Base-by-base conservation (phyloP, 179 eudicot genomes). In the Beta macrorhiza region DNA sequence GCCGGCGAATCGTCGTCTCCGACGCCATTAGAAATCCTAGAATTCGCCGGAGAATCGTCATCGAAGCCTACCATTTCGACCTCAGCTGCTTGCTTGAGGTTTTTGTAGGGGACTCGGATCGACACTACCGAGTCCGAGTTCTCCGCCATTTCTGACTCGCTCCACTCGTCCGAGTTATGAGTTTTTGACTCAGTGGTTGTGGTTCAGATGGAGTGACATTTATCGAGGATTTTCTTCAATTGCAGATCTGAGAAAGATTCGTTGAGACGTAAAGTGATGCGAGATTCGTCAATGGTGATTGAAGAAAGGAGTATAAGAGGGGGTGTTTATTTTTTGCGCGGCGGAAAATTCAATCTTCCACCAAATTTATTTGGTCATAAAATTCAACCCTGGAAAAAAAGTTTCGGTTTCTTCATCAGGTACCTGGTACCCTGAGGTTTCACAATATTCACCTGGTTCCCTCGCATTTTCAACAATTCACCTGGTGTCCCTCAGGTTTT, bases 81-180 rank as follows among this genome's bases (percentile, higher is more conserved):
- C 83, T 90, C 97, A 1, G 85, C 75, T 0, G 49, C 86, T 72
- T 87, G 87, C 72, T 82, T 90, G 44, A 95, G 86, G 83, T 89
- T 86, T 84, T 75, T 79, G 86, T 91, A 94, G 8, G 98, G 97
- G 58, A 94, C 92, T 29, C 91, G 91, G 85, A 90, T 91, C 83
- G 95, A 89, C 13, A 94, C 88, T 12, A 79, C 82, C 51, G 90
- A 75, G 49, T 93, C 97, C 87, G 83, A 83, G n/a, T 56, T 57
- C 29, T 81, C 83, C 79, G 79, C 72, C 86, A 81, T 81, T 17
- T 56, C 6, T 63, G 59, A 70, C 9, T 69, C 58, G 29, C 32
- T 13, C 10, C 37, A 61, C 16, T 59, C 76, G 52, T 16, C 8
- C 78, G 64, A 32, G 79, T 9, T 74, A 32, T 72, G 82, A 65